Evolutionary conservation across 2,329 filamentous ascomycete species (phyloP).

Genomic region (Colletotrichum simmondsii): DNA sequence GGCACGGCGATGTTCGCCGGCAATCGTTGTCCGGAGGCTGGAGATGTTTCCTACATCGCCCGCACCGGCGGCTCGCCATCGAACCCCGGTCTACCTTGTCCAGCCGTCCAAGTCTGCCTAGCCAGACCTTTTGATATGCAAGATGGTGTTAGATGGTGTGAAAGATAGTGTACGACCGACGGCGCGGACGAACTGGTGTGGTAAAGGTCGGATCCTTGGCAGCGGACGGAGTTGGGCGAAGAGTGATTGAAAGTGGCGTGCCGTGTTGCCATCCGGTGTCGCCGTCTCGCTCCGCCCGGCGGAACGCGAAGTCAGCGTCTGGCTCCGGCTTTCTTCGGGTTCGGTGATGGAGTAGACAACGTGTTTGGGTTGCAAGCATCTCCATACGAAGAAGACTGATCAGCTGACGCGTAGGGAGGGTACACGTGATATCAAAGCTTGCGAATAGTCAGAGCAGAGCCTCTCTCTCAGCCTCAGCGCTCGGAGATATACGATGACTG

Average conservation of each 20-base stretch:
- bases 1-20: neutral
- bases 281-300: conserved; percentile 31
- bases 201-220: conserved; percentile 7
- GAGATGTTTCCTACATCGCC: neutral
- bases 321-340: neutral
- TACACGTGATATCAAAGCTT: conserved; percentile 32
- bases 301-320: conserved; percentile 4
- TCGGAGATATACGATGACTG: neutral
- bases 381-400: conserved; percentile 6
- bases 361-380: neutral
- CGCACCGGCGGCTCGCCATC: neutral
- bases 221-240: conserved; percentile 8
- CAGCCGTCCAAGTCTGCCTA: neutral
- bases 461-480: neutral
- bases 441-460: neutral
- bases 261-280: conserved; percentile 15
- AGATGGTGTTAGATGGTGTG: neutral
- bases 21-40: neutral
- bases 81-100: neutral
- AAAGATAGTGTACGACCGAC: neutral
- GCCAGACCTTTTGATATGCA: neutral
- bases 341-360: neutral
- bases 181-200: neutral
- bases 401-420: conserved; percentile 20
- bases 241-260: conserved; percentile 28